Evolutionary conservation across 805 yeast genomes (phyloP), one percentile per base, ranked within the genome.

Genomic region (Nakazawaea pomicola): DNA sequence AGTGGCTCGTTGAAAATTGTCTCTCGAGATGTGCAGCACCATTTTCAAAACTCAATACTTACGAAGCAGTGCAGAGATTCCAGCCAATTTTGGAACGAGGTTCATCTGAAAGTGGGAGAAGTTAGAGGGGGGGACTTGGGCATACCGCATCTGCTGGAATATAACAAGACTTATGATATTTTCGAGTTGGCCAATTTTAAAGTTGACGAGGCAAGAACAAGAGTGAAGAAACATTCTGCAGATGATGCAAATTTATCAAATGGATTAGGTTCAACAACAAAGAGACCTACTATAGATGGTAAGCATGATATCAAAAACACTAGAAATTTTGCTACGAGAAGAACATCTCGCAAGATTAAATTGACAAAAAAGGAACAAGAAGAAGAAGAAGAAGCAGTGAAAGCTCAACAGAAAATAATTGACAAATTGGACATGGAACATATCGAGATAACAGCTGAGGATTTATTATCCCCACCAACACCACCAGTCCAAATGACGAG

Each of bases 401-500:
- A n/a, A n/a, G n/a, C n/a, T n/a, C n/a, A n/a, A n/a, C n/a, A n/a
- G n/a, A 12, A 12, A 3, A 11, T 16, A 16, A 16, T 16, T 15
- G 33, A 9, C 12, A 31, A 31, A 16, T 11, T 16, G 11, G 20
- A n/a, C 14, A 14, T 10, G 8, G 16, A 32, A 32, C 49, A 49
- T 29, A 46, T 48, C 27, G 19, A 23, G 24, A 23, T 23, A 8
- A 23, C 25, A 10, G 10, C 25, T 8, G 25, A 23, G 10, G 25
- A 23, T 10, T 23, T 23, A 10, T 23, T 23, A 23, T 23, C 25
- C 7, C 25, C 25, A 23, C 36, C 29, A 6, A 58, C 57, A 41
- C 60, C 60, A n/a, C 67, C 61, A 25, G 60, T 70, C 49, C 73
- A 74, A 46, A 59, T 78, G 72, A 61, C 76, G 27, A 72, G 72